Evolutionary conservation across 2,329 filamentous ascomycete genomes (phyloP).

Genomic region (Penicillium sp.): DNA sequence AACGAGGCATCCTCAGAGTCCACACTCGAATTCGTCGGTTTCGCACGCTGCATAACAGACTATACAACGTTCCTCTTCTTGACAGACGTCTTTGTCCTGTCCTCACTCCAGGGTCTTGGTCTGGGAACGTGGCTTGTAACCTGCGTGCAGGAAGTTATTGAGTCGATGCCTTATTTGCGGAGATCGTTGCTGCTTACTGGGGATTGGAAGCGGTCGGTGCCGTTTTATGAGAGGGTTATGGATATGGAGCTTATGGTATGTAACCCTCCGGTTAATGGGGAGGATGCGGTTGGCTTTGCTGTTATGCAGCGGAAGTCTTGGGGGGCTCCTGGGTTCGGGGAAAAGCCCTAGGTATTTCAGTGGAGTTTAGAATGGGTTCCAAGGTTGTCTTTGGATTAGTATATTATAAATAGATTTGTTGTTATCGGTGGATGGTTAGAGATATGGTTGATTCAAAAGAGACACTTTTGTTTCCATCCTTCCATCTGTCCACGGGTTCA

Average conservation of each 20-base stretch:
- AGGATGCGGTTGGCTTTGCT: background rate
- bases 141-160: constrained; percentile 9
- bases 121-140: constrained; percentile 12
- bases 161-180: constrained; percentile 10
- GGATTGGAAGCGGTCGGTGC: constrained; percentile 6
- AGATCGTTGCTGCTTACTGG: constrained; percentile 9
- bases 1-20: background rate
- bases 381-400: no score
- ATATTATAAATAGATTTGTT: background rate
- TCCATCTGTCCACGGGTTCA: background rate
- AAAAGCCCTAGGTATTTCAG: background rate
- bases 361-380: no score
- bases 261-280: background rate
- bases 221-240: constrained; percentile 5
- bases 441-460: background rate
- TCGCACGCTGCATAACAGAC: constrained; percentile 10
- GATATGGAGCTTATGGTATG: background rate
- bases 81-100: constrained; percentile 10
- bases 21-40: constrained; percentile 5
- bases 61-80: constrained; percentile 9
- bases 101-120: constrained; percentile 3
- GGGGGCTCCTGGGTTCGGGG: background rate
- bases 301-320: constrained; percentile 3
- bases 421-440: background rate
- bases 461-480: background rate